phyloP scores from a whole-genome alignment of 495 filamentous ascomycete species.

The Jackrogersella multiformis region DNA sequence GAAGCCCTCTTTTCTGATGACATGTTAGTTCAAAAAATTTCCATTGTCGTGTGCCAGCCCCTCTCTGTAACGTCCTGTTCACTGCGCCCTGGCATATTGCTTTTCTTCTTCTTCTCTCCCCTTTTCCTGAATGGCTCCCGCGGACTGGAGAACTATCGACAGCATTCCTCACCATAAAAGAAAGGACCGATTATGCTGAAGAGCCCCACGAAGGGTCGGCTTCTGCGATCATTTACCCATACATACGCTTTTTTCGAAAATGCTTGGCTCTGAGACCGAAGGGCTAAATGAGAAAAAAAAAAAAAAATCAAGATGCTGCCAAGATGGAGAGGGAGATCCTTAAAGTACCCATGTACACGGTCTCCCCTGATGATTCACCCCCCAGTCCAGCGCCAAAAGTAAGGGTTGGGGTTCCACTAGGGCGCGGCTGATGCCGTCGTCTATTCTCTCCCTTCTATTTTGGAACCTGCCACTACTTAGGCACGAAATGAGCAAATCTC shows the following conservation, averaged over 20 bases:
- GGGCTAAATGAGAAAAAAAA: slow-evolving; percentile 18
- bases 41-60: slow-evolving; percentile 17
- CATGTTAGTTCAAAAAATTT: slow-evolving; percentile 10
- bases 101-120: slow-evolving; percentile 6
- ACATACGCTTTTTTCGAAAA: background rate
- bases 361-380: slow-evolving; percentile 17
- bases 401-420: slow-evolving; percentile 39
- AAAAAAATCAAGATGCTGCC: slow-evolving; percentile 25
- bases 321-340: slow-evolving; percentile 17
- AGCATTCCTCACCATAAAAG: slow-evolving; percentile 28
- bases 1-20: slow-evolving; percentile 8
- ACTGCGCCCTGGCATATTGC: slow-evolving; percentile 21
- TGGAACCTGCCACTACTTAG: slow-evolving; percentile 30
- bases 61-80: background rate
- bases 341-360: slow-evolving; percentile 27
- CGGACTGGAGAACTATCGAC: slow-evolving; percentile 8
- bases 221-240: slow-evolving; percentile 4
- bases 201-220: slow-evolving; percentile 1
- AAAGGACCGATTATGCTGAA: slow-evolving; percentile 31
- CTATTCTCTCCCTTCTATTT: slow-evolving; percentile 38
- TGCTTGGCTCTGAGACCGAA: slow-evolving; percentile 10
- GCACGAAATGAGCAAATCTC: slow-evolving; percentile 46
- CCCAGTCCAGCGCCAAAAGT: slow-evolving; percentile 22
- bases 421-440: slow-evolving; percentile 42
- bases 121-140: background rate